Evolutionary conservation across 2,329 filamentous ascomycete species (phyloP), one percentile per base, ranked within the genome.

Genomic region (Fusarium albidum): DNA sequence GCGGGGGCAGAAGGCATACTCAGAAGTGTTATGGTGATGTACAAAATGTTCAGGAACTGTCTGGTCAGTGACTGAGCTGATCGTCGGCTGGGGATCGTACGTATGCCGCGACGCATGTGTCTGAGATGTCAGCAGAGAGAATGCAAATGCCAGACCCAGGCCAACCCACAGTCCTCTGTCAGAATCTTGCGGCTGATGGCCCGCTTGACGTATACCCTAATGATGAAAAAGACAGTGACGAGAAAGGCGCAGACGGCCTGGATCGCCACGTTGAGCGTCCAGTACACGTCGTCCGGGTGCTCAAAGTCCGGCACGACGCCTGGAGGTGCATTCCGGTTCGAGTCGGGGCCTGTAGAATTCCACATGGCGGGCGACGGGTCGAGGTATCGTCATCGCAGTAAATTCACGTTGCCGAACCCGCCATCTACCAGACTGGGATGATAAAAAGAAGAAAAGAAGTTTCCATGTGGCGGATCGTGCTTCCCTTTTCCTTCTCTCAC

Each of bases 341-440:
- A 60, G 21, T 64, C 61, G 40, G 61, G 61, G 27, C 61, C 61
- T 55, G 61, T 64, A 43, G 58, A 53, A 48, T 64, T 64, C 58
- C 59, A 64, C 61, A 64, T 64, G 25, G 57, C 55, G 9, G 33
- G 28, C 27, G 47, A 28, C 31, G 17, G 28, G 14, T 27, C 26
- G 29, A 10, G 3, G 14, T 35, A 17, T 45, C 35, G 44, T 41
- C 53, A 56, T 56, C n/a, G 49, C 44, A 44, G 28, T 21, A n/a
- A n/a, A 21, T 21, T n/a, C 26, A 26, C n/a, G 9, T 26, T 26
- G 27, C 12, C 21, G n/a, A n/a, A n/a, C n/a, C n/a, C n/a, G n/a
- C n/a, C n/a, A n/a, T n/a, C n/a, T n/a, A n/a, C n/a, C n/a, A n/a
- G n/a, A n/a, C n/a, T n/a, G n/a, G n/a, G n/a, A n/a, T 21, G 21